These are phyloP conservation scores for Platismatia glauca DNA, from an alignment of 495 filamentous ascomycete species.

Conservation along the genomic window DNA sequence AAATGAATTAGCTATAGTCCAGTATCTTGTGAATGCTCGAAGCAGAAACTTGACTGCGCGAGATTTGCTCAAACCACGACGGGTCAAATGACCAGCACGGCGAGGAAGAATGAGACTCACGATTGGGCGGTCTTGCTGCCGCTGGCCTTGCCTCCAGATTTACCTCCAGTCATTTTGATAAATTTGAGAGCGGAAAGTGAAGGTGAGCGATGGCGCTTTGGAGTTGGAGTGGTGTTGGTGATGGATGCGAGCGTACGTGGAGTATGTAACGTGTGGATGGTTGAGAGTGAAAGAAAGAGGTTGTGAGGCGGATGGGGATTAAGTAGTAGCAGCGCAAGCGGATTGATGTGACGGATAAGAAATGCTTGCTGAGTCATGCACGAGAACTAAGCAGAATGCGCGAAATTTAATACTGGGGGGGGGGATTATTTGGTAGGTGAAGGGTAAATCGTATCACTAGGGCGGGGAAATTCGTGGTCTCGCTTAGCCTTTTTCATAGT, in stretches of 20 bases:
- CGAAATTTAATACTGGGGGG: too few species aligned
- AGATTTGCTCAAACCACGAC: neutral
- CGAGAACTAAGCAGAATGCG: conserved; percentile 9
- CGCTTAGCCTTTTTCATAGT: conserved; percentile 15
- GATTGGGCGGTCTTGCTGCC: conserved; percentile 96
- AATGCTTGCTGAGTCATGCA: conserved; percentile 22
- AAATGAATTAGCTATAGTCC: neutral
- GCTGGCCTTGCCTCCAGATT: conserved; percentile 97
- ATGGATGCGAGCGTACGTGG: conserved; percentile 25
- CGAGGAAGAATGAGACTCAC: conserved; percentile 48
- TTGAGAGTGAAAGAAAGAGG: conserved; percentile 31
- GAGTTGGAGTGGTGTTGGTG: conserved; percentile 27
- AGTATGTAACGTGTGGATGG: conserved; percentile 27
- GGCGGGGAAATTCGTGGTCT: conserved; percentile 8
- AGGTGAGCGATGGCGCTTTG: conserved; percentile 18
- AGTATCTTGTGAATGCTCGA: neutral
- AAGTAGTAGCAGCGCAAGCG: conserved; percentile 23
- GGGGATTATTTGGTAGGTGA: conserved; percentile 15
- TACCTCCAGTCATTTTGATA: conserved; percentile 96
- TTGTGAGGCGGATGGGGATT: conserved; percentile 27
- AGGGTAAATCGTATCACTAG: conserved; percentile 18
- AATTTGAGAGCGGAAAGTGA: conserved; percentile 31
- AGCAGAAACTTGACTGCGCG: neutral
- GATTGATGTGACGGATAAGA: conserved; percentile 22
- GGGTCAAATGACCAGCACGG: conserved; percentile 25